Evolutionary conservation across 768 basidiomycete genomes (phyloP), one percentile per base, ranked within the genome.

Genomic region (Candolleomyces aberdarensis): DNA sequence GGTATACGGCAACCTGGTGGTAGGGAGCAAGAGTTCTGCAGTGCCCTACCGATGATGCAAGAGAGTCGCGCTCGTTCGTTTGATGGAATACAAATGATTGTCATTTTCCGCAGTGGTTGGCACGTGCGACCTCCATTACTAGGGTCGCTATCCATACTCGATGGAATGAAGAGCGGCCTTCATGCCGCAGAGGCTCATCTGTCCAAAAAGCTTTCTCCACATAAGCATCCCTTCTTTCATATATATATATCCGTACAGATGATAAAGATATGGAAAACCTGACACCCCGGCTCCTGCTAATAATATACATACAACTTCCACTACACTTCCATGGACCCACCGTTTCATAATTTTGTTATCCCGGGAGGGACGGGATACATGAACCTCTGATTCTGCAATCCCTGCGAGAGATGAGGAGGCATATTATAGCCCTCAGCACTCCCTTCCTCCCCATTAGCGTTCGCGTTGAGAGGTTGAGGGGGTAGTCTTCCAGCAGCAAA

Each of bases 311-410:
- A 51, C 49, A 51, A 51, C 7, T 22, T 51, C 49, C 48, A n/a
- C 22, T 59, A 48, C 54, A 36, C 48, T 39, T 62, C 48, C 40
- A 57, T 26, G 26, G 26, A 26, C 26, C 26, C 3, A 26, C 26
- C 26, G 26, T 36, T 40, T 64, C 71, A 76, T 66, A 76, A 62
- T 60, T 76, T 76, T 50, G 75, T 76, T 56, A 71, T 71, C 43
- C 74, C 73, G 17, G 63, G 62, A 22, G 63, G 49, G 36, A 63
- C 55, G 46, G 50, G 58, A 54, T 51, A 62, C 46, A 19, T 19
- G 48, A 39, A 29, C 40, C 49, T 40, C 39, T 22, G 43, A 41
- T 57, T 46, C n/a, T 54, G 52, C 15, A 54, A 32, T 14, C 49
- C 49, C 26, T 19, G 49, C 29, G 19, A 7, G n/a, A 47, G 17